phyloP scores from a whole-genome alignment of 768 basidiomycete species.

The Tremella fuciformis region DNA sequence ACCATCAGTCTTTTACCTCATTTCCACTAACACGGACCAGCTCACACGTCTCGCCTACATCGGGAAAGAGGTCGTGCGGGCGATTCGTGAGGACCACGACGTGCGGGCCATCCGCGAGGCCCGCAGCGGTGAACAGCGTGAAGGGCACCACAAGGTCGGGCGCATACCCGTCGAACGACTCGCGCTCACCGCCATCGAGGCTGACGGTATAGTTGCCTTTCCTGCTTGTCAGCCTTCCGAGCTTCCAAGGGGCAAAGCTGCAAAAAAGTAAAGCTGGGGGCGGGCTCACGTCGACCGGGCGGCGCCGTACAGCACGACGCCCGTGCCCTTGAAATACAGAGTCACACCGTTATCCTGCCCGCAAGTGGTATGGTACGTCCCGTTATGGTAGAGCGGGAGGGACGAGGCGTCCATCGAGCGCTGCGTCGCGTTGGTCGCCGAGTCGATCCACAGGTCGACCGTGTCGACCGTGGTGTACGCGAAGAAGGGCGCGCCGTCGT shows the following conservation, averaged over 20 bases:
- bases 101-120: neutral
- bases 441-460: neutral
- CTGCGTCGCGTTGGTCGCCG: neutral
- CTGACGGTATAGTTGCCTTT: constrained; percentile 2
- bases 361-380: neutral
- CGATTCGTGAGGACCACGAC: neutral
- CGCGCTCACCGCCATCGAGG: neutral
- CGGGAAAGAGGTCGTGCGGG: neutral
- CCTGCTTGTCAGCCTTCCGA: neutral
- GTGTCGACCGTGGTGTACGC: neutral
- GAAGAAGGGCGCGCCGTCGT: neutral
- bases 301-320: neutral
- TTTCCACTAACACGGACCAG: neutral
- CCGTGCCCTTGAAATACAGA: neutral
- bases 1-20: neutral
- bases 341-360: neutral
- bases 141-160: neutral
- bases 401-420: neutral
- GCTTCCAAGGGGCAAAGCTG: too few relatives aligned
- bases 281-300: neutral
- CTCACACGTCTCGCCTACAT: neutral
- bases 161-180: neutral
- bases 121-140: neutral
- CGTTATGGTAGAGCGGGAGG: constrained; percentile 1
- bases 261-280: too few relatives aligned